Evolutionary conservation across 2,329 filamentous ascomycete species (phyloP).

Genomic region (Cytospora schulzeri): DNA sequence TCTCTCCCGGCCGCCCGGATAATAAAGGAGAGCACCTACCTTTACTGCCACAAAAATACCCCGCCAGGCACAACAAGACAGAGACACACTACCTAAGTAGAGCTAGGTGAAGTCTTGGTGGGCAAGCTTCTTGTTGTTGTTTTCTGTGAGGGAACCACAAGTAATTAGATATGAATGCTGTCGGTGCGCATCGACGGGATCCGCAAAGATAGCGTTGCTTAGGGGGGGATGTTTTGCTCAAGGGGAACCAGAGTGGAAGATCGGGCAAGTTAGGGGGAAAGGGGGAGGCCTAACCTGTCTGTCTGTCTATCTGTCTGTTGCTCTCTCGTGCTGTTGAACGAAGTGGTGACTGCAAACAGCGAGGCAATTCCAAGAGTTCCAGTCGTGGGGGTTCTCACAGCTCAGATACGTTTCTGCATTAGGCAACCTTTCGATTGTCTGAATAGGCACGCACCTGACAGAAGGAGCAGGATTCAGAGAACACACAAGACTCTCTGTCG

Average conservation of each 20-base stretch:
- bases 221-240: background rate
- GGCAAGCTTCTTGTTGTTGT: slow-evolving; percentile 1
- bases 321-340: background rate
- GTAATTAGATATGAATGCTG: slow-evolving; percentile 4
- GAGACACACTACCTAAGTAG: background rate
- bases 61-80: slow-evolving; percentile 3
- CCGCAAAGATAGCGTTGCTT: background rate
- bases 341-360: slow-evolving; percentile 1
- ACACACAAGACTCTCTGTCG: background rate
- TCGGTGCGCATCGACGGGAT: slow-evolving; percentile 9
- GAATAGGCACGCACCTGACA: background rate
- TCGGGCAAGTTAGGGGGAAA: background rate
- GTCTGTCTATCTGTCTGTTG: too few species aligned
- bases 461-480: background rate
- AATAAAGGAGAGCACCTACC: slow-evolving; percentile 2
- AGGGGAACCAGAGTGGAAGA: background rate
- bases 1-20: slow-evolving; percentile 8
- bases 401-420: background rate
- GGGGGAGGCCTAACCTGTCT: background rate
- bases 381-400: background rate
- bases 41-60: background rate
- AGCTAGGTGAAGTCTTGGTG: slow-evolving; percentile 9
- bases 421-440: background rate
- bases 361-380: background rate
- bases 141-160: background rate